phyloP scores from a whole-genome alignment of 768 basidiomycete genomes.

The Lentinula guzmanii region DNA sequence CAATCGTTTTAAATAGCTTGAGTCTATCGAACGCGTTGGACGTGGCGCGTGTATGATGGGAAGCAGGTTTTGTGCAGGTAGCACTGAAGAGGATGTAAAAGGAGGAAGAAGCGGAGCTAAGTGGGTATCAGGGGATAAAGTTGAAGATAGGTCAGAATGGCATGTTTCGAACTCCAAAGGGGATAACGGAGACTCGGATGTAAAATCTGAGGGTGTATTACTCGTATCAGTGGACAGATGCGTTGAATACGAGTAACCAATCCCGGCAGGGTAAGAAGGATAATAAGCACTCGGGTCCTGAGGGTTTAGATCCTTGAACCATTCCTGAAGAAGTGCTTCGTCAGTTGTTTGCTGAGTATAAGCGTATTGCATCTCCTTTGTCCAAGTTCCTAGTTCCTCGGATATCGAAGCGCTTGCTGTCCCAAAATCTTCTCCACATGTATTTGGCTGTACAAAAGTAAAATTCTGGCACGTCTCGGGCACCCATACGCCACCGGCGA shows the following conservation, averaged over 20 bases:
- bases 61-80: background rate
- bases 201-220: slow-evolving; percentile 8
- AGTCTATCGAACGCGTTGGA: slow-evolving; percentile 2
- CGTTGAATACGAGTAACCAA: background rate
- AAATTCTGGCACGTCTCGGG: background rate
- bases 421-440: background rate
- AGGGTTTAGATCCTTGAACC: background rate
- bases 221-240: background rate
- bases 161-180: slow-evolving; percentile 5
- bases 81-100: background rate
- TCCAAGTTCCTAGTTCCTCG: background rate
- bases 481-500: background rate
- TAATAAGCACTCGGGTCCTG: slow-evolving; percentile 3
- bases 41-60: slow-evolving; percentile 5
- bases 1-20: background rate
- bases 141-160: background rate
- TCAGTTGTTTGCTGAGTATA: background rate
- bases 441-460: background rate
- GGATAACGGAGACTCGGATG: slow-evolving; percentile 5
- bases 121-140: background rate
- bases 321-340: background rate
- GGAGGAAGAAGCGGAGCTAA: background rate
- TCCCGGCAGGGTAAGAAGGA: background rate
- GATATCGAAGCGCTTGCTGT: background rate
- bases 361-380: background rate